Percentiles rank a stretch among this genome's conserved stretches.
Evolutionary conservation across 805 yeast genomes (phyloP).

Genomic region (Lachancea fermentati): DNA sequence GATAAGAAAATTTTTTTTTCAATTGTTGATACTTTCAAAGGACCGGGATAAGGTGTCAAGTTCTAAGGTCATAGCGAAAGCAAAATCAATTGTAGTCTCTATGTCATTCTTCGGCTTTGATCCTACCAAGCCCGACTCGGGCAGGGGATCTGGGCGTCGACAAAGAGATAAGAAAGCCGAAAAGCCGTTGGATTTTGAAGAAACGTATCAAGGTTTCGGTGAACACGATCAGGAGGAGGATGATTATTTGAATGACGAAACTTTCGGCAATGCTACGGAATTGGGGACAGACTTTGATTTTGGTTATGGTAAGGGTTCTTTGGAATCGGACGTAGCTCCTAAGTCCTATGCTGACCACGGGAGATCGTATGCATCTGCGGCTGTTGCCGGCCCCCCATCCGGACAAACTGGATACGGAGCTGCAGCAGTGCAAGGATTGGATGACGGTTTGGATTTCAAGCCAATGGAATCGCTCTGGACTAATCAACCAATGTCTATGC

Average conservation of each 20-base stretch:
- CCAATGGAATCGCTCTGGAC: slow-evolving; percentile 75
- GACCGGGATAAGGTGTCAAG: background rate
- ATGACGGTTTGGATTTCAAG: slow-evolving; percentile 36
- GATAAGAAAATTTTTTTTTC: slow-evolving; percentile 3
- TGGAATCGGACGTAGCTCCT: slow-evolving; percentile 3
- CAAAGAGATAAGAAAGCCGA: slow-evolving; percentile 8
- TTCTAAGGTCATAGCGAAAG: background rate
- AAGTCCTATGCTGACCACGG: slow-evolving; percentile 4
- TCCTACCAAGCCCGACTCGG: slow-evolving; percentile 14
- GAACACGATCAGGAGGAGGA: slow-evolving; percentile 69
- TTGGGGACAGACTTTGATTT: slow-evolving; percentile 34
- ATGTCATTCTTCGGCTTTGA: slow-evolving; percentile 37
- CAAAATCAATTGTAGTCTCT: background rate
- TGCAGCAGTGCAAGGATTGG: slow-evolving; percentile 11
- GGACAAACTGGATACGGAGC: slow-evolving; percentile 1
- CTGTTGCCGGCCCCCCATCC: slow-evolving; percentile 33
- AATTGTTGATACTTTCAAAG: slow-evolving; percentile 8
- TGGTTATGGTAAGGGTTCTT: slow-evolving; percentile 25
- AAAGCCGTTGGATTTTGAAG: slow-evolving; percentile 66
- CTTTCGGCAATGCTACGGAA: slow-evolving; percentile 30
- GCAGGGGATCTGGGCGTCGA: slow-evolving; percentile 6
- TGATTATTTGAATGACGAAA: slow-evolving; percentile 40
- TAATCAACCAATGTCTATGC: slow-evolving; percentile 21
- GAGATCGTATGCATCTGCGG: slow-evolving; percentile 29
- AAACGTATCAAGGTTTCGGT: slow-evolving; percentile 75